Evolutionary conservation across 306 rosid genomes (phyloP).

Genomic region (Cucurbita argyrosperma): DNA sequence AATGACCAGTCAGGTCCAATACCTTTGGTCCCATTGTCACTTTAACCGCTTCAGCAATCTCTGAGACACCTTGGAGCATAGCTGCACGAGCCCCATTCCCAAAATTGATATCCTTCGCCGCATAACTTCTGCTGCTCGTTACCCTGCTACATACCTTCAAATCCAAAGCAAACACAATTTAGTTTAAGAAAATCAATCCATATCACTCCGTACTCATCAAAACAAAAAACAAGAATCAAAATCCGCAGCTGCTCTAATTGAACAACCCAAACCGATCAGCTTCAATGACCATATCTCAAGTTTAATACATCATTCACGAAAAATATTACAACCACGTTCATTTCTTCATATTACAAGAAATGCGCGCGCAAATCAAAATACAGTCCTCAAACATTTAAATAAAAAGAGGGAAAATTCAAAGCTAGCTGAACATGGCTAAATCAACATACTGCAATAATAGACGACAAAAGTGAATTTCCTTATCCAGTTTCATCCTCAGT

Average conservation of each 20-base stretch:
- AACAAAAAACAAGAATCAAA: neutral
- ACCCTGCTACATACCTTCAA: slow-evolving; percentile 32
- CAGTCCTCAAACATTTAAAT: neutral
- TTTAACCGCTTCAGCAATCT: slow-evolving; percentile 93
- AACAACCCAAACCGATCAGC: neutral
- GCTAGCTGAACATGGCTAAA: neutral
- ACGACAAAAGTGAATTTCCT: neutral
- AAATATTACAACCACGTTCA: neutral
- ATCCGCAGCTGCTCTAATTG: too few relatives aligned
- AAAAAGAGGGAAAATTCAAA: neutral
- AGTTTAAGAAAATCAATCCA: neutral
- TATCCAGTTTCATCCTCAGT: neutral
- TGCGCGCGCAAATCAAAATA: neutral
- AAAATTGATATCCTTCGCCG: slow-evolving; percentile 62
- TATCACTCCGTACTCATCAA: neutral
- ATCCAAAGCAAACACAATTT: neutral
- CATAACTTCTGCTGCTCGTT: slow-evolving; percentile 48
- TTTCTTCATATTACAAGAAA: neutral
- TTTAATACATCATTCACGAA: neutral
- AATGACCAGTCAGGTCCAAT: neutral
- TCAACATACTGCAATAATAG: neutral
- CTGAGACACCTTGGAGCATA: slow-evolving; percentile 72
- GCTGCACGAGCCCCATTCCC: slow-evolving; percentile 89
- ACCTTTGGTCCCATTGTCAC: slow-evolving; percentile 99
- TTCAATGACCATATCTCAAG: neutral